Evolutionary conservation across 352 stramenopile species (phyloP), one percentile per base, ranked within the genome.

Genomic region (Phytophthora fragariae): DNA sequence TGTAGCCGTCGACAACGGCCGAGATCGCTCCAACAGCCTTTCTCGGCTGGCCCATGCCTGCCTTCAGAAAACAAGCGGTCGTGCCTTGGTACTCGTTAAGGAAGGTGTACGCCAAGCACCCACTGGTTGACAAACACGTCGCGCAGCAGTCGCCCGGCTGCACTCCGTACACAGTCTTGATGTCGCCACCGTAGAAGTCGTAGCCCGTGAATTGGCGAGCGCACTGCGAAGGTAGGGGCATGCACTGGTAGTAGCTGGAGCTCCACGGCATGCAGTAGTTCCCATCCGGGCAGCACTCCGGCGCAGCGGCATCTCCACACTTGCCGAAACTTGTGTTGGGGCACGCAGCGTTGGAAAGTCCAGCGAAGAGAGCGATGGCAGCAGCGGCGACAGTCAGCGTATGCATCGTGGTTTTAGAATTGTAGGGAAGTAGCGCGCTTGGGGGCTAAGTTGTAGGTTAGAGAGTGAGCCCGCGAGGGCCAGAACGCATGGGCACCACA

Each of bases 71-170:
- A 53, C 78, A 85, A n/a, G 72, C 68, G 3, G 77, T 80, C 17
- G 70, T 73, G 33, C 73, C 62, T 5, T 63, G 59, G 41, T 72
- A 75, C 29, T 76, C 70, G 31, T 72, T 77, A 19, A 92, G 53
- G 49, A 86, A 90, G 31, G 83, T 86, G 77, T 89, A 91, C 10
- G 77, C 83, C 56, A 79, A 72, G 59, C 83, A 89, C 0, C 73
- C 76, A 3, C 35, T 70, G 10, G 75, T 87, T n/a, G 68, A 50
- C 52, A 79, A 64, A 53, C 83, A 92, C 53, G 72, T 63, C 17
- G 68, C 66, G 58, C 82, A 89, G 72, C 83, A 91, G 11, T 75
- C 62, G 29, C 70, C 68, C 0, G 79, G 68, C 55, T 76, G 69
- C 11, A 84, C 10, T 9, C 62, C 72, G 49, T 79, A 82, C 14